These are phyloP conservation scores for Raphanus sativus DNA, from an alignment of 345 rosid species.

Conservation along the genomic window DNA sequence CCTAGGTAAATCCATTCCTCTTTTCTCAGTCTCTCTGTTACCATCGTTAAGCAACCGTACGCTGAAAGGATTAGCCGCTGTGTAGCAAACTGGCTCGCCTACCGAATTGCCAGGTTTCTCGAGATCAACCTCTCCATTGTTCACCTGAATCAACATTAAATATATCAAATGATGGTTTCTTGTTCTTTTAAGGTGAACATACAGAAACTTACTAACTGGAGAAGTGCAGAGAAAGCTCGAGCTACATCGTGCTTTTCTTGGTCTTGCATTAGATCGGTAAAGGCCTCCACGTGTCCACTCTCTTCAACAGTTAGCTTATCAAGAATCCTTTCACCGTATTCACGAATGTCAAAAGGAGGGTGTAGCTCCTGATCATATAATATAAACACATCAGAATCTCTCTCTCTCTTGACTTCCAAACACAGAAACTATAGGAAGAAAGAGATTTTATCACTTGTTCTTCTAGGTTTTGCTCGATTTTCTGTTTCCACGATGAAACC, in stretches of 20 bases:
- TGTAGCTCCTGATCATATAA: slow-evolving; percentile 61
- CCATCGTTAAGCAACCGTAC: slow-evolving; percentile 50
- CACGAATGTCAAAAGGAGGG: slow-evolving; percentile 92
- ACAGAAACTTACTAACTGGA: slow-evolving; percentile 69
- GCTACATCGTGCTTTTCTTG: slow-evolving; percentile 88
- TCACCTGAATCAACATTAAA: slow-evolving; percentile 57
- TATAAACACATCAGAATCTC: slow-evolving; percentile 15
- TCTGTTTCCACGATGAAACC: slow-evolving; percentile 91
- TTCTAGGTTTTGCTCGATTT: slow-evolving; percentile 84
- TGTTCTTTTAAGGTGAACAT: neutral
- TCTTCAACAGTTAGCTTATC: slow-evolving; percentile 58
- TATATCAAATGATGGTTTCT: neutral
- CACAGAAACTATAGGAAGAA: slow-evolving; percentile 17
- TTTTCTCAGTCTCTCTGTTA: slow-evolving; percentile 31
- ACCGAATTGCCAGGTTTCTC: slow-evolving; percentile 45
- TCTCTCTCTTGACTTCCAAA: slow-evolving; percentile 12
- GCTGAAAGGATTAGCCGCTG: slow-evolving; percentile 71
- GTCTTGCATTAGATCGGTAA: slow-evolving; percentile 67
- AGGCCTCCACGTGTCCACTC: slow-evolving; percentile 44
- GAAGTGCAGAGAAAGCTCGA: slow-evolving; percentile 91
- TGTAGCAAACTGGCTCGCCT: slow-evolving; percentile 57
- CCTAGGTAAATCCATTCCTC: slow-evolving; percentile 38
- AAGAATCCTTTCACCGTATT: slow-evolving; percentile 68
- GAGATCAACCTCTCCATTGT: slow-evolving; percentile 79
- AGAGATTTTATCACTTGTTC: slow-evolving; percentile 67